Conservation (phyloP, 805 yeast genomes). For the Zygosaccharomyces rouxii region DNA sequence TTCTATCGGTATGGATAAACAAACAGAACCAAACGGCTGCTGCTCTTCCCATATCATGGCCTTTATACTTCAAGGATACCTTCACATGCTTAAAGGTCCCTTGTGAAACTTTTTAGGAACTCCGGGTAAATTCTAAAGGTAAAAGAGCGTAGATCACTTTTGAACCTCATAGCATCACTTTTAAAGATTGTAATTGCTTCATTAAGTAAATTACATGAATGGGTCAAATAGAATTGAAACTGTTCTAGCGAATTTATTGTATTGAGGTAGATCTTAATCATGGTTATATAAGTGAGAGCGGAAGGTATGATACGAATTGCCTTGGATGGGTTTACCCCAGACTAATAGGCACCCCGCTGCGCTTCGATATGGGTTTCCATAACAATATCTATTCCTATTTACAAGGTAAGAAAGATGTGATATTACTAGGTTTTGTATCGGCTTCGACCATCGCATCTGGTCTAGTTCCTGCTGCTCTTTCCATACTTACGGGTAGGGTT, state of each 20-base stretch:
- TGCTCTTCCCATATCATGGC: too few relatives aligned
- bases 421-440: constrained; percentile 28
- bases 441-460: constrained; percentile 49
- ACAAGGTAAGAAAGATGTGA: constrained; percentile 21
- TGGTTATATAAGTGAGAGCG: background rate
- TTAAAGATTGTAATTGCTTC: constrained; percentile 8
- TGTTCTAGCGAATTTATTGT: background rate
- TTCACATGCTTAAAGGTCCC: constrained; percentile 1
- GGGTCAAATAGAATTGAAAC: constrained; percentile 3
- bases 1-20: too few relatives aligned
- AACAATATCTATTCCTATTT: constrained; percentile 25
- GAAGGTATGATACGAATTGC: background rate
- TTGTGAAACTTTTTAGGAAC: background rate
- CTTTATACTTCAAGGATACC: background rate
- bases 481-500: constrained; percentile 62
- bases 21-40: too few relatives aligned
- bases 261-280: background rate
- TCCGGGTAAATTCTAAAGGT: constrained; percentile 3
- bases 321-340: too few relatives aligned
- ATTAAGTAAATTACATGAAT: constrained; percentile 7
- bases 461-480: constrained; percentile 52
- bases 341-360: too few relatives aligned
- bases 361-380: background rate
- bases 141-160: background rate
- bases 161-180: constrained; percentile 3